These are phyloP conservation scores for Asterochloris erici DNA, from an alignment of 139 green algal species.

Conservation along the genomic window DNA sequence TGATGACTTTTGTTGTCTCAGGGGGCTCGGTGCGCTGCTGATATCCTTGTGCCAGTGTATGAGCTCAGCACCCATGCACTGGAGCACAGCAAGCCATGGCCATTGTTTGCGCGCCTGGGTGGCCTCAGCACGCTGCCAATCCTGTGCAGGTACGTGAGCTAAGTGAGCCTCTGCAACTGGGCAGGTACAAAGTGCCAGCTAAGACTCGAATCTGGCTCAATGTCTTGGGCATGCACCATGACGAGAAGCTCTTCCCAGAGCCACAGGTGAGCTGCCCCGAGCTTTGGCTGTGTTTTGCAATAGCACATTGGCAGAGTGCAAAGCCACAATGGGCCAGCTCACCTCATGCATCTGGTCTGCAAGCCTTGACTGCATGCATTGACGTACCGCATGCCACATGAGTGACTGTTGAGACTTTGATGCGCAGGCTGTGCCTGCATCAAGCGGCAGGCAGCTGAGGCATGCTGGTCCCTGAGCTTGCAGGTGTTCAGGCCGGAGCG, in stretches of 20 bases:
- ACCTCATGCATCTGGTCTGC: too few relatives aligned
- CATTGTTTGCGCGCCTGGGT: background rate
- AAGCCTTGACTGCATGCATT: too few relatives aligned
- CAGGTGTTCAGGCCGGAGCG: conserved; percentile 11
- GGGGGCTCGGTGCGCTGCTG: background rate
- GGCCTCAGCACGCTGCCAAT: background rate
- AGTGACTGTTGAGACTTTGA: too few relatives aligned
- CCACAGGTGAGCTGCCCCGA: background rate
- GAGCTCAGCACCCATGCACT: background rate
- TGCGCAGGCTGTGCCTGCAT: too few relatives aligned
- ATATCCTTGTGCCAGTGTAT: background rate
- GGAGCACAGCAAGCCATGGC: background rate
- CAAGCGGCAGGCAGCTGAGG: too few relatives aligned
- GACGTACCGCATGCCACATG: too few relatives aligned
- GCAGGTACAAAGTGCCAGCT: background rate
- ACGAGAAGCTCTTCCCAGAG: background rate
- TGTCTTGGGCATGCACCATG: conserved; percentile 8
- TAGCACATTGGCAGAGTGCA: too few relatives aligned
- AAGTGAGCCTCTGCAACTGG: background rate
- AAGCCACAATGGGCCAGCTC: too few relatives aligned
- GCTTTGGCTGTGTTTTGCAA: too few relatives aligned
- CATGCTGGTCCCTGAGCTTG: background rate
- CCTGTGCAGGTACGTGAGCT: background rate
- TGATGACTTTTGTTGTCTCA: background rate
- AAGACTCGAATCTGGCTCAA: conserved; percentile 12